Conservation (phyloP, 2,329 filamentous ascomycete genomes). For the Curvularia lunata region DNA sequence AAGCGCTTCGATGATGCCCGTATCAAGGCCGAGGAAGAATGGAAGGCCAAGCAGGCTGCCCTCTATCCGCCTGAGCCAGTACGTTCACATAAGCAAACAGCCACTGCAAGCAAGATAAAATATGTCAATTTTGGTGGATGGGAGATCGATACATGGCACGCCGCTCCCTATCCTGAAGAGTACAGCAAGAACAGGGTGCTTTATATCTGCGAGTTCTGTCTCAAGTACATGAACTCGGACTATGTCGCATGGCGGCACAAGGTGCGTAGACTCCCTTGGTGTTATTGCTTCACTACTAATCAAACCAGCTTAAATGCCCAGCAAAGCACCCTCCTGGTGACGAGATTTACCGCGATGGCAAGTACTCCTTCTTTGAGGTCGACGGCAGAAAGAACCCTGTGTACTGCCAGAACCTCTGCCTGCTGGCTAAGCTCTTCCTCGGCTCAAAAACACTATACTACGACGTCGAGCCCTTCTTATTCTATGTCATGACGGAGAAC, state of each 20-base stretch:
- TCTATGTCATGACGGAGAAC: constrained; percentile 96
- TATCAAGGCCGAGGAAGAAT: constrained; percentile 88
- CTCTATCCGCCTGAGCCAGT: constrained; percentile 71
- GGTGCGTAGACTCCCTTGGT: constrained; percentile 35
- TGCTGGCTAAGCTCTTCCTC: constrained; percentile 95
- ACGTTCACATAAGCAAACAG: constrained; percentile 67
- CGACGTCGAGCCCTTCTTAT: constrained; percentile 94
- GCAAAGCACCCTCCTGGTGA: constrained; percentile 97
- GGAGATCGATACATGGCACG: constrained; percentile 99
- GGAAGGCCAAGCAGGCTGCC: constrained; percentile 71
- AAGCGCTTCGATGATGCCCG: constrained; percentile 89
- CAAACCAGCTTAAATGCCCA: constrained; percentile 73
- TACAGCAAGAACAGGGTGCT: constrained; percentile 95
- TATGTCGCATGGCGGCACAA: constrained; percentile 99
- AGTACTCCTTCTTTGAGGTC: constrained; percentile 95
- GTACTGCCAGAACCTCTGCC: constrained; percentile 97
- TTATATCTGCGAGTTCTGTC: constrained; percentile 99
- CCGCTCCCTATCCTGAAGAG: constrained; percentile 96
- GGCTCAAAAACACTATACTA: constrained; percentile 98
- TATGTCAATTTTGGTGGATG: constrained; percentile 97
- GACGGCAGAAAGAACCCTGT: constrained; percentile 96
- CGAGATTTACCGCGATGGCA: constrained; percentile 92
- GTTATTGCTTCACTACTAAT: constrained; percentile 29
- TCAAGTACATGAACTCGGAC: constrained; percentile 99
- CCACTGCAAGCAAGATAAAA: constrained; percentile 93